Conservation (phyloP, 495 filamentous ascomycete genomes). For the Hypoxylon cercidicola region DNA sequence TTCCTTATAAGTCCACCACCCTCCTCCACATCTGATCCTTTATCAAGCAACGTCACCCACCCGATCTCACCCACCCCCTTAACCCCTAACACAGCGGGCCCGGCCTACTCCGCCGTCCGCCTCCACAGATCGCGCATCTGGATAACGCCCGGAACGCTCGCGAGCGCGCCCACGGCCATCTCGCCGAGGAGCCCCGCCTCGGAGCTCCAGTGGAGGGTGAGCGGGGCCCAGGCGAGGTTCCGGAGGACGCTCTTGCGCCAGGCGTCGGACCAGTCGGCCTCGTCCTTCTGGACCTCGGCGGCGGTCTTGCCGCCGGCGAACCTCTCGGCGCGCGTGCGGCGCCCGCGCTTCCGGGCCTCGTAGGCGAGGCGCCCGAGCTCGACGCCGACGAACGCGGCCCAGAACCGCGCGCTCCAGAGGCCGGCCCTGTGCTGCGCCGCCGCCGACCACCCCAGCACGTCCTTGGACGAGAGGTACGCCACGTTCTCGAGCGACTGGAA, state of each 20-base stretch:
- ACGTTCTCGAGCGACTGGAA: constrained; percentile 89
- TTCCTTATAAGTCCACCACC: too few relatives aligned
- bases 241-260: constrained; percentile 59
- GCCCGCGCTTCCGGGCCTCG: constrained; percentile 46
- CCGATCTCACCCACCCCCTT: not conserved
- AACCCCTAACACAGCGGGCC: not conserved
- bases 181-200: constrained; percentile 73
- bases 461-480: constrained; percentile 77
- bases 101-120: constrained; percentile 47
- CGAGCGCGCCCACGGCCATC: constrained; percentile 69
- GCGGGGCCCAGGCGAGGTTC: constrained; percentile 66
- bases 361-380: constrained; percentile 74
- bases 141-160: constrained; percentile 70
- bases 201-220: constrained; percentile 82
- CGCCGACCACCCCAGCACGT: constrained; percentile 69
- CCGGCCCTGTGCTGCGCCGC: constrained; percentile 64
- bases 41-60: too few relatives aligned
- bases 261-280: constrained; percentile 52
- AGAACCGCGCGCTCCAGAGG: constrained; percentile 81
- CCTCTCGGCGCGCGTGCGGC: constrained; percentile 42
- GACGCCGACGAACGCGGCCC: constrained; percentile 79
- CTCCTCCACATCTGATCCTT: too few relatives aligned
- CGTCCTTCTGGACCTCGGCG: constrained; percentile 51
- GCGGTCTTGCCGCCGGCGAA: constrained; percentile 50
- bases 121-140: constrained; percentile 75